These are phyloP conservation scores for Kokia cookei DNA, from an alignment of 441 rosid species.

Conservation along the genomic window DNA sequence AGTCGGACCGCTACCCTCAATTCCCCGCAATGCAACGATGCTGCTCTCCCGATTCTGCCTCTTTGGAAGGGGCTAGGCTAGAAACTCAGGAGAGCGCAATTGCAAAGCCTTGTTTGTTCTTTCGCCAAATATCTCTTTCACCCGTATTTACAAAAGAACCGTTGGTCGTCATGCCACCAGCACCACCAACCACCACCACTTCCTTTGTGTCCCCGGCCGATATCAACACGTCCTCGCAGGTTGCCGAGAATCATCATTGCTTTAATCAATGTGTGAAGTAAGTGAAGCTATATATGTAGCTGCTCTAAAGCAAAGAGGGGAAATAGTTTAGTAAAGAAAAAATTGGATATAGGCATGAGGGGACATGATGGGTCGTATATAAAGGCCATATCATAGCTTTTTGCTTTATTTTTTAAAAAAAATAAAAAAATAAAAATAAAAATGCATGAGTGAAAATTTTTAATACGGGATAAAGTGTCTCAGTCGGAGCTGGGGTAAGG, in stretches of 20 bases:
- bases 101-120: slow-evolving; percentile 43
- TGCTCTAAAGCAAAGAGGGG: neutral
- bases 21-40: slow-evolving; percentile 32
- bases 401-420: neutral
- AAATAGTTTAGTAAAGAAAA: neutral
- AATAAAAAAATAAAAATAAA: neutral
- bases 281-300: neutral
- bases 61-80: slow-evolving; percentile 12
- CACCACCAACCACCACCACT: neutral
- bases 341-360: slow-evolving; percentile 23
- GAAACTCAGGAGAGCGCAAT: slow-evolving; percentile 65
- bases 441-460: neutral
- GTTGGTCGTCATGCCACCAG: slow-evolving; percentile 6
- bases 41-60: slow-evolving; percentile 63
- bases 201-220: slow-evolving; percentile 14
- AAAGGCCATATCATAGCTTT: slow-evolving; percentile 47
- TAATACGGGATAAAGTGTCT: slow-evolving; percentile 13
- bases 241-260: slow-evolving; percentile 9
- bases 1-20: slow-evolving; percentile 14
- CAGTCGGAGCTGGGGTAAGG: slow-evolving; percentile 30
- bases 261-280: neutral
- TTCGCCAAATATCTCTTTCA: slow-evolving; percentile 18
- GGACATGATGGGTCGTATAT: slow-evolving; percentile 49
- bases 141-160: slow-evolving; percentile 26
- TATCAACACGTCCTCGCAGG: slow-evolving; percentile 2